These are phyloP conservation scores for Thyridium curvatum DNA, from an alignment of 2,329 filamentous ascomycete genomes.

Conservation along the genomic window DNA sequence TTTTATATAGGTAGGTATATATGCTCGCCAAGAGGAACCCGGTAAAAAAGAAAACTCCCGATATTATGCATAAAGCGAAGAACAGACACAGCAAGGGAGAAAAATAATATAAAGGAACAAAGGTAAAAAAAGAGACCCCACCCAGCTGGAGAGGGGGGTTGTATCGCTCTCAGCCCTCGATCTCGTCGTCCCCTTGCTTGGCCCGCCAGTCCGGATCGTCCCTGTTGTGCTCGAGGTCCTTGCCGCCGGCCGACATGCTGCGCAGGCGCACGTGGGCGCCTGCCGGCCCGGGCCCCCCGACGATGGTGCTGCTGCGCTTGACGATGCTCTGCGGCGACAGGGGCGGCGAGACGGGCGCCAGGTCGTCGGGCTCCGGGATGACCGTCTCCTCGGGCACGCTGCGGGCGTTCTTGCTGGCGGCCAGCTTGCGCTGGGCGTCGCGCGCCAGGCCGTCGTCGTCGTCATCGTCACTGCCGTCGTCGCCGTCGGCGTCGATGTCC, in stretches of 20 bases:
- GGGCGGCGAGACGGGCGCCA: conserved; percentile 1
- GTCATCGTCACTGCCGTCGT: conserved; percentile 16
- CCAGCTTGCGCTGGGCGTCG: conserved; percentile 23
- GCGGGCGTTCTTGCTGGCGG: conserved; percentile 22
- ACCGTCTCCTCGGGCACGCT: conserved; percentile 14
- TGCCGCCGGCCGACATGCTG: conserved; percentile 3
- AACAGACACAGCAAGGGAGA: too few relatives aligned
- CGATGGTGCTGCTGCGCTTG: conserved; percentile 2
- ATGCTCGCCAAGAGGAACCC: too few relatives aligned
- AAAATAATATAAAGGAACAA: too few relatives aligned
- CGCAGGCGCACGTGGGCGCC: conserved; percentile 4
- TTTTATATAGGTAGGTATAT: too few relatives aligned
- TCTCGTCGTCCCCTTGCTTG: background rate
- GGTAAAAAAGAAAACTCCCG: too few relatives aligned
- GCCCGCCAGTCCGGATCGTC: background rate
- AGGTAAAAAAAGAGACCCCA: too few relatives aligned
- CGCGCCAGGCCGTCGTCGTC: conserved; percentile 8
- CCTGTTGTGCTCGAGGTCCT: background rate
- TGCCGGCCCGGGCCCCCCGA: background rate
- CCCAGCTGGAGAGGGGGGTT: too few relatives aligned
- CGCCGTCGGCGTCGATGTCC: conserved; percentile 27
- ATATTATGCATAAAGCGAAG: too few relatives aligned
- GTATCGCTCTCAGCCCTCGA: background rate
- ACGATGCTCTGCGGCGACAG: conserved; percentile 5
- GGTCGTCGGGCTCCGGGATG: conserved; percentile 3